phyloP scores from a whole-genome alignment of 345 rosid species.

The Corchorus capsularis region DNA sequence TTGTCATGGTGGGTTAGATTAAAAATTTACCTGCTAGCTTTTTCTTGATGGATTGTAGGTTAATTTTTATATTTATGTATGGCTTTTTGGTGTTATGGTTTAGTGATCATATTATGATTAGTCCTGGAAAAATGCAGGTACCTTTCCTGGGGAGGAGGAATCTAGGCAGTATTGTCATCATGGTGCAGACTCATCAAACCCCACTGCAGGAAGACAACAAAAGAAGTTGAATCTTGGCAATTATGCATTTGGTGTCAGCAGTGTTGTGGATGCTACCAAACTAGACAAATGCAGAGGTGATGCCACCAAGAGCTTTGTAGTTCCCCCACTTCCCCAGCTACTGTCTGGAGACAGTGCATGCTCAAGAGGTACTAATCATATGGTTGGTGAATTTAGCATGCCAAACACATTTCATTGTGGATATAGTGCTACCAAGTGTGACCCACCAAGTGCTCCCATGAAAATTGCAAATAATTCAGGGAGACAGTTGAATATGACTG shows the following conservation, averaged over 20 bases:
- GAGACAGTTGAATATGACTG: slow-evolving; percentile 26
- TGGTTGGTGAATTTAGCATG: slow-evolving; percentile 20
- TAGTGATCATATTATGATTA: slow-evolving; percentile 22
- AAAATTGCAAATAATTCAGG: slow-evolving; percentile 24
- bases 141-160: slow-evolving; percentile 27
- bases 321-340: slow-evolving; percentile 18
- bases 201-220: slow-evolving; percentile 24
- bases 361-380: slow-evolving; percentile 22
- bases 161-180: slow-evolving; percentile 26
- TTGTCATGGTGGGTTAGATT: slow-evolving; percentile 36
- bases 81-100: slow-evolving; percentile 13
- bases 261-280: slow-evolving; percentile 14
- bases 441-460: slow-evolving; percentile 20
- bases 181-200: slow-evolving; percentile 27
- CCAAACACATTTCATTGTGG: slow-evolving; percentile 25
- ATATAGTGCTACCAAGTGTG: slow-evolving; percentile 29
- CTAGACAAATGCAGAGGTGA: slow-evolving; percentile 23
- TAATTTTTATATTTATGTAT: slow-evolving; percentile 8
- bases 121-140: slow-evolving; percentile 40
- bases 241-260: slow-evolving; percentile 20
- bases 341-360: slow-evolving; percentile 24
- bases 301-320: slow-evolving; percentile 13
- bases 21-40: slow-evolving; percentile 17
- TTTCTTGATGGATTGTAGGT: not conserved
- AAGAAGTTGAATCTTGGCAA: slow-evolving; percentile 29